phyloP scores from a whole-genome alignment of 2,329 filamentous ascomycete genomes.

The Penicillium brevicompactum region DNA sequence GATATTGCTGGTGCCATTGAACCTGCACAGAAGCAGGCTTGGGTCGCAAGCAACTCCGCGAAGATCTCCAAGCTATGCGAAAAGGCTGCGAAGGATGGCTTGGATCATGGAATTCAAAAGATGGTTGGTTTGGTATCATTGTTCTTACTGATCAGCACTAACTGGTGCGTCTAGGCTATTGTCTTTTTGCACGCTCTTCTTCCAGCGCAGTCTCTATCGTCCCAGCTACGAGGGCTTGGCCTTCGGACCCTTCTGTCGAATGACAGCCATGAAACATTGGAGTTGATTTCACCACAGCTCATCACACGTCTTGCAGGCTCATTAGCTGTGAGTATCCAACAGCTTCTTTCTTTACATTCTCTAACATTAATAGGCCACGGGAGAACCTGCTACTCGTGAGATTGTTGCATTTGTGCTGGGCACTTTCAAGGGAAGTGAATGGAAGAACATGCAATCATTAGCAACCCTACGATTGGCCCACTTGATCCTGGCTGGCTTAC shows the following conservation, averaged over 20 bases:
- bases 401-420: conserved; percentile 28
- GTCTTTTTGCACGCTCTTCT: conserved; percentile 34
- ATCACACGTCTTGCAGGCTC: conserved; percentile 37
- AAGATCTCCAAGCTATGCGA: conserved; percentile 43
- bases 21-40: conserved; percentile 32
- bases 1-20: conserved; percentile 39
- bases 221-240: conserved; percentile 28
- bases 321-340: conserved; percentile 40
- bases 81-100: conserved; percentile 35
- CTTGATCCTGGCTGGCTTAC: conserved; percentile 27
- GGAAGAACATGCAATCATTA: conserved; percentile 7
- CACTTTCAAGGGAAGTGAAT: conserved; percentile 15
- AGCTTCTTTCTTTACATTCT: neutral
- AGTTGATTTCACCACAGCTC: conserved; percentile 23
- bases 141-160: neutral
- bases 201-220: conserved; percentile 24
- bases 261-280: conserved; percentile 21
- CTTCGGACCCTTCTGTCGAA: conserved; percentile 30
- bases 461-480: conserved; percentile 25
- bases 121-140: conserved; percentile 30
- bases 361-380: conserved; percentile 17
- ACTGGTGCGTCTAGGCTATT: conserved; percentile 28
- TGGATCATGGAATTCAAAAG: conserved; percentile 33
- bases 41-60: conserved; percentile 35
- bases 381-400: conserved; percentile 22